Base-by-base conservation (phyloP, 2,329 filamentous ascomycete genomes). In the Tolypocladium ovalisporum region DNA sequence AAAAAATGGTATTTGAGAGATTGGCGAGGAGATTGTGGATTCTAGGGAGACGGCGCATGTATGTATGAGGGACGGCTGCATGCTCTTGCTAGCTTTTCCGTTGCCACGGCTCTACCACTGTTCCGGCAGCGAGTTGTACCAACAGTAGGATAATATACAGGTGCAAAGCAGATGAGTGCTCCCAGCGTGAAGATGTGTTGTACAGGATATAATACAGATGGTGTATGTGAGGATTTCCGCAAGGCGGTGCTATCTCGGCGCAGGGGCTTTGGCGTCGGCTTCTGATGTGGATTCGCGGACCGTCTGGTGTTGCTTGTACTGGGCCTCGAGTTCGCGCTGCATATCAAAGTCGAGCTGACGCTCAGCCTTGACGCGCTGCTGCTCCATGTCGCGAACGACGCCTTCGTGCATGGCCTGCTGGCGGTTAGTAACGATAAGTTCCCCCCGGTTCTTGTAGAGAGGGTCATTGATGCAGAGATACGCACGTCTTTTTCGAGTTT, bases 301-400 rank as follows among this genome's bases (percentile, higher is more conserved):
- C 5, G 77, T 88, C 75, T 99, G 94, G 36, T 91, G 79, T 71
- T 93, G 93, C 70, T 87, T 86, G 72, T 97, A 97, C 71, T 99
- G 89, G 66, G 87, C 83, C 74, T 97, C 92, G 53, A 99, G 77
- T 8, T 81, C 82, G 61, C 80, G 83, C 70, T 99, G 94, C 82
- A 96, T 84, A 62, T 97, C 92, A 67, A 99, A 99, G 70, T 99
- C 94, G 55, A 91, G 83, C 71, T 95, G 89, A 59, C 94, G 86
- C 72, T 99, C 94, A 63, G 84, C 82, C 75, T 97, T 97, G 63
- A 97, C 71, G 52, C 89, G 85, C 70, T 96, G 92, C 68, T 95
- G 90, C 69, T 97, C 93, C 79, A 97, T 88, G 68, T 99, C 94
- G 62, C 93, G 89, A 62, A 97, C 78, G 47, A 99, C 94, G 51